Percentiles rank a stretch among this genome's conserved stretches.
phyloP scores from a whole-genome alignment of 2,329 filamentous ascomycete species.

The Scedosporium aurantiacum region DNA sequence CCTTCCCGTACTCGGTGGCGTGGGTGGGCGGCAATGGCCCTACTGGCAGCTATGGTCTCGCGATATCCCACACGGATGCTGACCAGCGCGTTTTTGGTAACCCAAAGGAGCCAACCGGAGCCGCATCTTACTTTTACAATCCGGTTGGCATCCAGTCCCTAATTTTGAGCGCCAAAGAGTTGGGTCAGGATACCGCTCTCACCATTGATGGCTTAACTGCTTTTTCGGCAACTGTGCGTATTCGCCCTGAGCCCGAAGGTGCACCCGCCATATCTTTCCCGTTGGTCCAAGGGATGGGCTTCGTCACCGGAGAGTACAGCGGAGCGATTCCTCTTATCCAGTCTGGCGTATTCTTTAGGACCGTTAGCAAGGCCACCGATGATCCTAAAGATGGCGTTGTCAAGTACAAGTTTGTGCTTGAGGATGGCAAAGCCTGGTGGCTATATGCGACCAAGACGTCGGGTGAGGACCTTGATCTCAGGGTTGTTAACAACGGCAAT shows the following conservation, averaged over 20 bases:
- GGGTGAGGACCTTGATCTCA: slow-evolving; percentile 53
- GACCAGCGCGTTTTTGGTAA: slow-evolving; percentile 57
- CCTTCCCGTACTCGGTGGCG: slow-evolving; percentile 61
- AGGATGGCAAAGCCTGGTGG: slow-evolving; percentile 67
- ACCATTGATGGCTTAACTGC: slow-evolving; percentile 43
- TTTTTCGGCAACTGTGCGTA: slow-evolving; percentile 55
- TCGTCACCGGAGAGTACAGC: slow-evolving; percentile 67
- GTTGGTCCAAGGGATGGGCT: slow-evolving; percentile 80
- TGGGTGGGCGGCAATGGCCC: slow-evolving; percentile 56
- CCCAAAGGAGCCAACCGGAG: slow-evolving; percentile 40
- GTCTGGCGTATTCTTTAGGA: slow-evolving; percentile 62
- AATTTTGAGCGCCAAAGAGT: slow-evolving; percentile 66
- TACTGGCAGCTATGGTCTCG: slow-evolving; percentile 63
- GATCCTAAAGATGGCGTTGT: slow-evolving; percentile 52
- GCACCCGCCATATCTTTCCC: slow-evolving; percentile 62
- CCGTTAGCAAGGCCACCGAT: slow-evolving; percentile 46
- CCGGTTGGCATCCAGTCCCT: slow-evolving; percentile 75
- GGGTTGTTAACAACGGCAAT: slow-evolving; percentile 52
- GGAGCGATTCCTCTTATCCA: slow-evolving; percentile 62
- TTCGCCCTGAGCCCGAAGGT: slow-evolving; percentile 43
- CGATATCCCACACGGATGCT: slow-evolving; percentile 62
- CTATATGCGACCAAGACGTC: slow-evolving; percentile 59
- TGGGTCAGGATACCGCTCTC: slow-evolving; percentile 48
- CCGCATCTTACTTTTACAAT: slow-evolving; percentile 64
- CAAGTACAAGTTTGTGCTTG: slow-evolving; percentile 66